Evolutionary conservation across 495 filamentous ascomycete genomes (phyloP).

Genomic region (Penicillium samsonianum): DNA sequence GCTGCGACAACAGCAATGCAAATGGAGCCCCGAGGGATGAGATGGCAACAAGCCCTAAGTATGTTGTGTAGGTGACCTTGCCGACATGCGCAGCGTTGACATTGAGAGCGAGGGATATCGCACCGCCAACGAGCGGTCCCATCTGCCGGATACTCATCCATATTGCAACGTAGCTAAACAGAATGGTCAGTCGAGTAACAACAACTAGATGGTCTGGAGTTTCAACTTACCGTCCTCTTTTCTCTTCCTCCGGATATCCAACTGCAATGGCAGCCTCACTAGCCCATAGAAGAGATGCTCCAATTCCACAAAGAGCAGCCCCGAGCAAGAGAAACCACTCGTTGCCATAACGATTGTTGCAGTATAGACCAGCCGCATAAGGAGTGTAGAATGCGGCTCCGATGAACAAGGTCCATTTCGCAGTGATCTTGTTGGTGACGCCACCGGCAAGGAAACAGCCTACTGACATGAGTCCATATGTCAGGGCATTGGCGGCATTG

Average conservation of each 20-base stretch:
- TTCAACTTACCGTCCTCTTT: conserved; percentile 46
- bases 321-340: conserved; percentile 60
- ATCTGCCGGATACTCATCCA: conserved; percentile 60
- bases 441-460: conserved; percentile 54
- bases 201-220: too few relatives aligned
- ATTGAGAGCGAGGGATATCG: conserved; percentile 59
- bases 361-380: conserved; percentile 57
- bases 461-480: conserved; percentile 59
- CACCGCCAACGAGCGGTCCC: conserved; percentile 55
- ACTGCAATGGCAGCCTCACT: conserved; percentile 59
- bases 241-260: conserved; percentile 55
- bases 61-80: conserved; percentile 56
- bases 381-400: conserved; percentile 59
- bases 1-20: conserved; percentile 52
- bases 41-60: conserved; percentile 55
- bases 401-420: conserved; percentile 54
- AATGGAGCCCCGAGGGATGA: conserved; percentile 55
- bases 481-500: conserved; percentile 60
- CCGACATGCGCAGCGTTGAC: conserved; percentile 45
- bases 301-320: conserved; percentile 54
- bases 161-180: conserved; percentile 43
- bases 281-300: conserved; percentile 58
- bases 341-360: conserved; percentile 58
- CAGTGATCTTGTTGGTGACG: conserved; percentile 53
- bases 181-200: background rate